phyloP scores from a whole-genome alignment of 768 basidiomycete genomes.

The Chalciporus piperatus region DNA sequence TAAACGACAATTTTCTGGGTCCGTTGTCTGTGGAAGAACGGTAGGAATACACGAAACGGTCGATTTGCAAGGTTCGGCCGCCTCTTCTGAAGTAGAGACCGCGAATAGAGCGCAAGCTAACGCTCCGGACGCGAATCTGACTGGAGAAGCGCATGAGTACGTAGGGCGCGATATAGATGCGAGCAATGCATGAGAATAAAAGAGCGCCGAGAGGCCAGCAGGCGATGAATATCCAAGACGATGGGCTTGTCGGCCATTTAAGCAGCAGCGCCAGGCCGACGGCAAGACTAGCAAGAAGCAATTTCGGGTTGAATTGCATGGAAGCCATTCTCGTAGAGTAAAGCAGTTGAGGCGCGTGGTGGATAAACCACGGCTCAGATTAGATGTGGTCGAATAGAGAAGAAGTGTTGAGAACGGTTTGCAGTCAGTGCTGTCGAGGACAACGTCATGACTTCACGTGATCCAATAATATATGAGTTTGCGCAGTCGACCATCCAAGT shows the following conservation, averaged over 20 bases:
- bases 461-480: neutral
- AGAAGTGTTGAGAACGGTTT: constrained; percentile 2
- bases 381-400: constrained; percentile 1
- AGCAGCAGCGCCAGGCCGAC: constrained; percentile 11
- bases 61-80: constrained; percentile 53
- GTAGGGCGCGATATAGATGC: constrained; percentile 67
- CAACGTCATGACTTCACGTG: constrained; percentile 11
- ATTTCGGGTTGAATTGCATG: neutral
- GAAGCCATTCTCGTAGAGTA: constrained; percentile 7
- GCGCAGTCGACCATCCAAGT: neutral
- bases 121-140: constrained; percentile 64
- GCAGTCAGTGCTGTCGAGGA: neutral
- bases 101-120: constrained; percentile 75
- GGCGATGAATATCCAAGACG: constrained; percentile 41
- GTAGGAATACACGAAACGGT: constrained; percentile 63
- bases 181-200: constrained; percentile 55
- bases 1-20: constrained; percentile 57
- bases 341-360: neutral
- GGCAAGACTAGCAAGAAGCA: constrained; percentile 14
- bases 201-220: constrained; percentile 51
- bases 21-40: constrained; percentile 44
- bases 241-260: constrained; percentile 20
- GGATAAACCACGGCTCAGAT: neutral
- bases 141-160: constrained; percentile 55
- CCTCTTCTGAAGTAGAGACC: constrained; percentile 68